phyloP scores from a whole-genome alignment of 2,329 filamentous ascomycete species.

The Chaetomiaceae sp. region DNA sequence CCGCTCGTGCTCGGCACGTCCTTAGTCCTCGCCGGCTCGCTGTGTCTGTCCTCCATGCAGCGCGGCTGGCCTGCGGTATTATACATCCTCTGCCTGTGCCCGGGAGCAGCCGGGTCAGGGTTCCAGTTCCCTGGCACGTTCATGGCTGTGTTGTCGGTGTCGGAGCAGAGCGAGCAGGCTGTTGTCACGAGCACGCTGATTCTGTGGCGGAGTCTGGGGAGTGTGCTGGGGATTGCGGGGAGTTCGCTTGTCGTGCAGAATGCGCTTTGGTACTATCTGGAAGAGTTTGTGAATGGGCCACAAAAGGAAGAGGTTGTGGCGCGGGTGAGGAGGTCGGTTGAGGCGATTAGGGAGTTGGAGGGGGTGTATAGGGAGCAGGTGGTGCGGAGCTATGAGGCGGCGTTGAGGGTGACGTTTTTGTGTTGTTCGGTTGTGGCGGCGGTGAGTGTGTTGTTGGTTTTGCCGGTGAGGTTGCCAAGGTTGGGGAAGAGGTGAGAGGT shows the following conservation, averaged over 20 bases:
- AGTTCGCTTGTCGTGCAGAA: slow-evolving; percentile 73
- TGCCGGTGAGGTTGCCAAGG: slow-evolving; percentile 51
- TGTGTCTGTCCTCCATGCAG: slow-evolving; percentile 46
- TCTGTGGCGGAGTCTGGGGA: slow-evolving; percentile 65
- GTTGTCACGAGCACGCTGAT: slow-evolving; percentile 67
- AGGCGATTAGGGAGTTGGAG: slow-evolving; percentile 45
- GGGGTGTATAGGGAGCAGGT: slow-evolving; percentile 50
- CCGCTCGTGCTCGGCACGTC: slow-evolving; percentile 49
- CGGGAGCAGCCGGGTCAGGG: slow-evolving; percentile 55
- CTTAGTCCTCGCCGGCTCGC: slow-evolving; percentile 47
- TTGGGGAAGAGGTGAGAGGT: slow-evolving; percentile 42
- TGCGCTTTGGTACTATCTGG: slow-evolving; percentile 56
- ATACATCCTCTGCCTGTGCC: slow-evolving; percentile 55
- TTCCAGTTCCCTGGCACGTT: slow-evolving; percentile 62
- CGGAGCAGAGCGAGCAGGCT: slow-evolving; percentile 58
- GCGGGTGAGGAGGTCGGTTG: slow-evolving; percentile 50
- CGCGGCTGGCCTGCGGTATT: slow-evolving; percentile 46
- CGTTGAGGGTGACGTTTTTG: slow-evolving; percentile 45
- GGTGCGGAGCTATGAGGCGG: slow-evolving; percentile 49
- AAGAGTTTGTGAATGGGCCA: slow-evolving; percentile 52
- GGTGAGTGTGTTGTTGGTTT: slow-evolving; percentile 43
- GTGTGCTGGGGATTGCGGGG: slow-evolving; percentile 67
- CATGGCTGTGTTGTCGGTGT: slow-evolving; percentile 58
- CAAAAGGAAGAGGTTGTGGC: slow-evolving; percentile 54
- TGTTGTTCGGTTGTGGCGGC: slow-evolving; percentile 44